Base-by-base conservation (phyloP, 768 basidiomycete genomes). In the Lactifluus piperatus region DNA sequence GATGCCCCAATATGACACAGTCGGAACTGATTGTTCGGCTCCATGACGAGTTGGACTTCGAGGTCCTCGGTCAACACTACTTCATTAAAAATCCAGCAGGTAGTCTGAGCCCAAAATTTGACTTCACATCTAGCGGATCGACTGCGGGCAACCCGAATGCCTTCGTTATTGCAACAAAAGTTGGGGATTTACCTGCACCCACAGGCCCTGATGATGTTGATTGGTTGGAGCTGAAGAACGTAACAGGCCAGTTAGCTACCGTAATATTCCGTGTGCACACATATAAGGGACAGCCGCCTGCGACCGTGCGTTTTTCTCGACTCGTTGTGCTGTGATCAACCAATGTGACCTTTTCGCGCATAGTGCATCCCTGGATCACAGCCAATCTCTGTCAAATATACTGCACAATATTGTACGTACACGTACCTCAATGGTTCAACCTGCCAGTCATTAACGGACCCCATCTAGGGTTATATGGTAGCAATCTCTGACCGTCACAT, bases 401-500 rank as follows among this genome's bases (percentile, higher is more conserved):
- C 48, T n/a, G 52, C 64, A 26, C 29, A 30, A 37, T 65, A 65
- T 27, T 51, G 64, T 65, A 47, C 26, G 64, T 54, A 16, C 36
- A 4, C 11, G 37, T 37, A 24, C 26, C 26, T 5, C 26, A 11
- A 20, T 26, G 18, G 1, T 10, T 43, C 29, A 16, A 22, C 7
- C 2, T 18, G 36, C 18, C 27, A 4, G 24, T 37, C 22, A 26
- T 39, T 60, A n/a, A 60, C 36, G 9, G 2, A 5, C 14, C 3
- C 14, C 27, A 18, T 39, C 18, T 13, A 60, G 59, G 34, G 54
- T 30, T 60, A 16, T 48, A 29, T 22, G 46, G 47, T 30, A 20
- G 54, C 10, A 22, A 46, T 27, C 26, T 39, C n/a, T 37, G 24
- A 46, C 20, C 2, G 8, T 32, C 36, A 43, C 14, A 10, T 22